These are phyloP conservation scores for Cryptosporidium canis DNA, from an alignment of 169 alveolate genomes.

Conservation along the genomic window DNA sequence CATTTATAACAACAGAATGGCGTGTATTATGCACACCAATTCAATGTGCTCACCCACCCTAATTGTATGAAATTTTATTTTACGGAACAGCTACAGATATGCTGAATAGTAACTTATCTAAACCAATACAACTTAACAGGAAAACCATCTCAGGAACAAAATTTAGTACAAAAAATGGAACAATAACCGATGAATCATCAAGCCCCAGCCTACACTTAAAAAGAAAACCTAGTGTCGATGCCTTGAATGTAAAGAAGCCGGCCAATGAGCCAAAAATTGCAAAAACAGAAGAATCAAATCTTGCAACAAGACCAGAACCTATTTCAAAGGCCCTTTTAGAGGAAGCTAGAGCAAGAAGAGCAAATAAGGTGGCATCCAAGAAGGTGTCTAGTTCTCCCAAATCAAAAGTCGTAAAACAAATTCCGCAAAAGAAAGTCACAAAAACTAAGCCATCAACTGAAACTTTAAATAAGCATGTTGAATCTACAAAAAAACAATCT, in stretches of 20 bases:
- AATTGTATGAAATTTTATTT: neutral
- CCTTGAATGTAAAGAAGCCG: neutral
- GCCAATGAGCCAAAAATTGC: neutral
- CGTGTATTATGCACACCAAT: conserved; percentile 7
- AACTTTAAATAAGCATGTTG: neutral
- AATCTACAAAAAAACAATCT: neutral
- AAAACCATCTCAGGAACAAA: conserved; percentile 32
- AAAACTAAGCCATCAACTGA: conserved; percentile 9
- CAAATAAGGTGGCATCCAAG: neutral
- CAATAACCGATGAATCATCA: neutral
- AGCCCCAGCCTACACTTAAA: neutral
- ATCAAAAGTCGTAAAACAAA: neutral
- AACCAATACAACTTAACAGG: conserved; percentile 38
- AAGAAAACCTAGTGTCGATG: conserved; percentile 51
- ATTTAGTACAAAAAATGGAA: neutral
- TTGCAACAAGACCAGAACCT: conserved; percentile 69
- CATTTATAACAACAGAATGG: no score
- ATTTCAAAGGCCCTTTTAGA: conserved; percentile 54
- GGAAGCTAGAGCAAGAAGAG: conserved; percentile 69
- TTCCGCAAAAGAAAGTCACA: neutral
- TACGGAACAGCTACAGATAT: neutral
- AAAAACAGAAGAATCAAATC: neutral
- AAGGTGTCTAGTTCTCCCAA: conserved; percentile 28
- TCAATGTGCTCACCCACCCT: neutral
- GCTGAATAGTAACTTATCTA: conserved; percentile 46